Percentiles rank a stretch among this genome's conserved stretches.
These are phyloP conservation scores for Chamaenerion angustifolium DNA, from an alignment of 345 rosid genomes.

Conservation along the genomic window DNA sequence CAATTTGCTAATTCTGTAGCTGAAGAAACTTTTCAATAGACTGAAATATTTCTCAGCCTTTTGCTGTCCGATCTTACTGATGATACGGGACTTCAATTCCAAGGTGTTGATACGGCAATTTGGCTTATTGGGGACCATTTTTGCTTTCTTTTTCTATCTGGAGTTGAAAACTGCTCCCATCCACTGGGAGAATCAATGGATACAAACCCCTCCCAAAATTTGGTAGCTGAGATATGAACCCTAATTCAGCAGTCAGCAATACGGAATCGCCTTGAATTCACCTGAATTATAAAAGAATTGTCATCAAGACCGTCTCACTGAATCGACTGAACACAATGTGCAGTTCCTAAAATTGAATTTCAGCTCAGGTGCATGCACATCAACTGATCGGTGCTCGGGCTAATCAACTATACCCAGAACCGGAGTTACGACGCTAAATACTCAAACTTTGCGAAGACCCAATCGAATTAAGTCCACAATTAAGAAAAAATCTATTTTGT, in stretches of 20 bases:
- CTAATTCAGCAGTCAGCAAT: background rate
- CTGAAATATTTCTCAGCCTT: constrained; percentile 69
- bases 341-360: background rate
- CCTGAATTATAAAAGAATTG: background rate
- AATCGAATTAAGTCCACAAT: background rate
- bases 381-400: background rate
- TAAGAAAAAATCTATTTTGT: background rate
- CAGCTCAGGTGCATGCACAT: background rate
- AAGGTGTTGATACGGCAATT: constrained; percentile 26
- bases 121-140: constrained; percentile 22
- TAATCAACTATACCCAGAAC: background rate
- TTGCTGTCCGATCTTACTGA: constrained; percentile 50
- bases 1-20: constrained; percentile 38
- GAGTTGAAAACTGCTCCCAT: background rate
- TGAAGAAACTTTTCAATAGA: constrained; percentile 46
- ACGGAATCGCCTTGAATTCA: background rate
- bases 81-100: constrained; percentile 33
- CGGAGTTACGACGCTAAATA: background rate
- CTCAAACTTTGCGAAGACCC: background rate
- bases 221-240: constrained; percentile 1
- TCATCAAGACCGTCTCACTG: background rate
- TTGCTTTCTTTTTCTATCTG: background rate
- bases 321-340: background rate
- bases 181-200: background rate
- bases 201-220: background rate